Conservation (phyloP, 768 basidiomycete species). For the Lactifluus pinguis region DNA sequence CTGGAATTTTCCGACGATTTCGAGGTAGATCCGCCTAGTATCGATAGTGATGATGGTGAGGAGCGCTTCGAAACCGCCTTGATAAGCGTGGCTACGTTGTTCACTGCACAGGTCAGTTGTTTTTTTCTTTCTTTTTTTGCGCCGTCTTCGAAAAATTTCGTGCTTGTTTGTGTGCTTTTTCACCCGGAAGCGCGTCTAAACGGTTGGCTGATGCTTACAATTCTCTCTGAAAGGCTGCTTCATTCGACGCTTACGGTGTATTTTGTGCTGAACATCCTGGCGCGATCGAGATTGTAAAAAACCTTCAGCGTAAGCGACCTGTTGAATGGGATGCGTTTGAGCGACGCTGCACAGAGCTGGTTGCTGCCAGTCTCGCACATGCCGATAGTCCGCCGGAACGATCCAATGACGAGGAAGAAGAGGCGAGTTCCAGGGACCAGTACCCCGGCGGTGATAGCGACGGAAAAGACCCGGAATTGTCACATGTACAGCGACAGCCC, state of each 20-base stretch:
- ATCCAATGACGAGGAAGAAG: background rate
- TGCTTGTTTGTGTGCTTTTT: background rate
- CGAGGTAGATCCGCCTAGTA: background rate
- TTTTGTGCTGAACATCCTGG: conserved; percentile 86
- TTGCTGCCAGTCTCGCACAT: conserved; percentile 27
- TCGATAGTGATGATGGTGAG: conserved; percentile 4
- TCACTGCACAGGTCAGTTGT: conserved; percentile 11
- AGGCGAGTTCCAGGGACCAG: background rate
- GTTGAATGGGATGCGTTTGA: conserved; percentile 82
- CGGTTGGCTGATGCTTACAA: conserved; percentile 10
- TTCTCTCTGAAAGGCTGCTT: conserved; percentile 43
- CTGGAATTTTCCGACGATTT: background rate
- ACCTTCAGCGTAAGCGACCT: conserved; percentile 51
- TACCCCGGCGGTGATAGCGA: background rate
- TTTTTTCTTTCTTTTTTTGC: background rate
- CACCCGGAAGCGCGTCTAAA: background rate
- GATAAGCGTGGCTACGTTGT: conserved; percentile 5
- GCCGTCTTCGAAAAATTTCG: background rate
- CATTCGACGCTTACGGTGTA: conserved; percentile 70
- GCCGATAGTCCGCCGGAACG: background rate
- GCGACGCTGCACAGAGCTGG: conserved; percentile 55
- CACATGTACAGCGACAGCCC: background rate
- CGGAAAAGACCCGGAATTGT: background rate
- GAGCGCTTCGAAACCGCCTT: conserved; percentile 8
- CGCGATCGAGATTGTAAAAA: conserved; percentile 66